Conservation (phyloP, 768 basidiomycete genomes). For the Lentinula sp. region DNA sequence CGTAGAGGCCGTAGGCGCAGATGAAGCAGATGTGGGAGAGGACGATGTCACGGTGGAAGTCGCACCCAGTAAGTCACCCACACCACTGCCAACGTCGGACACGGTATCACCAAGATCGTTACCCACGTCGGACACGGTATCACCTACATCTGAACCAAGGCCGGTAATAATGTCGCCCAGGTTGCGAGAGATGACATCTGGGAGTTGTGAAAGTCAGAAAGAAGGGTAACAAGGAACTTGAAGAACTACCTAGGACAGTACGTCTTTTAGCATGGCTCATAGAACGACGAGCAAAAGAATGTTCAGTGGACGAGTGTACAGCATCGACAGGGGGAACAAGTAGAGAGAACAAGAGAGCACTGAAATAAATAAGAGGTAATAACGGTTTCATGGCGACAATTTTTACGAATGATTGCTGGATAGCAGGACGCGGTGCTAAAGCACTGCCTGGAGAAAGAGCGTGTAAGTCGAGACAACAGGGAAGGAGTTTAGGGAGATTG, state of each 20-base stretch:
- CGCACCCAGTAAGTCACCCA: not conserved
- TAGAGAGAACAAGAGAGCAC: not conserved
- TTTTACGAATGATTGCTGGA: not conserved
- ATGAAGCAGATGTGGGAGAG: not conserved
- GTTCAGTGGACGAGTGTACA: conserved; percentile 1
- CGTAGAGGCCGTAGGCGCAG: not conserved
- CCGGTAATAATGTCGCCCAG: not conserved
- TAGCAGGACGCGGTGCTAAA: not conserved
- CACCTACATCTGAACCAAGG: not conserved
- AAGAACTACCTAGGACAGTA: not conserved
- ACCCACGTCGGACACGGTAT: not conserved
- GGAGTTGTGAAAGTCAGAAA: not conserved
- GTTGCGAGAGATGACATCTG: not conserved
- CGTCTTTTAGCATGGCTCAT: not conserved
- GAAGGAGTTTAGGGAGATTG: not conserved
- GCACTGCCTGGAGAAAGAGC: conserved; percentile 3
- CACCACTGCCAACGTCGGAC: not conserved
- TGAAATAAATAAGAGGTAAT: not conserved
- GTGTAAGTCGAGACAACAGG: not conserved
- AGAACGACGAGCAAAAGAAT: conserved; percentile 5
- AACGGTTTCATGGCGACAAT: not conserved
- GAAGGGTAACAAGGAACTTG: not conserved
- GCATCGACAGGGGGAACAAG: conserved; percentile 1
- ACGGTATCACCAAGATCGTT: not conserved
- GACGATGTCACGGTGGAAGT: not conserved